Evolutionary conservation across 1,284 basidiomycete genomes (phyloP).

Genomic region (Cystobasidium sp.): DNA sequence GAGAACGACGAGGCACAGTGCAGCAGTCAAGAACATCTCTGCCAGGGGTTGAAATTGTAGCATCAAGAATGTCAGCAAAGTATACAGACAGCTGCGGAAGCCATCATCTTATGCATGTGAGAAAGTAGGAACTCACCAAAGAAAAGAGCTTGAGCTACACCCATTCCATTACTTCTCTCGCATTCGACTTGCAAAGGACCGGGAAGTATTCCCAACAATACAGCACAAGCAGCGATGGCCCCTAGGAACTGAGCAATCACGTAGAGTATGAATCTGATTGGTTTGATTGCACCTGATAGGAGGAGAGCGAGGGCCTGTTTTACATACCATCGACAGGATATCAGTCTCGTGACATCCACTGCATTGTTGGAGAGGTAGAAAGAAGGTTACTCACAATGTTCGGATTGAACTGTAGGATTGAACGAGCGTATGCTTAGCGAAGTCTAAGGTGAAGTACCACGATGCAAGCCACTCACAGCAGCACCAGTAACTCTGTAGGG

Average conservation of each 20-base stretch:
- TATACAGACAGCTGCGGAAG: too few species aligned
- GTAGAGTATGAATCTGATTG: constrained; percentile 68
- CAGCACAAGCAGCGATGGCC: constrained; percentile 62
- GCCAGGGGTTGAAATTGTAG: too few species aligned
- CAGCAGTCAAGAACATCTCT: constrained; percentile 71
- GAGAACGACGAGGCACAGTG: constrained; percentile 46
- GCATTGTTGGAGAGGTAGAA: not conserved
- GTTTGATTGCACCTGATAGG: constrained; percentile 66
- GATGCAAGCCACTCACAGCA: constrained; percentile 44
- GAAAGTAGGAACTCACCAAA: too few species aligned
- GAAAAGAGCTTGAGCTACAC: constrained; percentile 60
- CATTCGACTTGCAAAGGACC: constrained; percentile 65
- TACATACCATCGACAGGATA: not conserved
- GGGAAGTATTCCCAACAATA: constrained; percentile 67
- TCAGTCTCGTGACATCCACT: not conserved
- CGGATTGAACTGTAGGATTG: constrained; percentile 64
- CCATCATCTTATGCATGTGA: too few species aligned
- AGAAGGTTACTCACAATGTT: constrained; percentile 58
- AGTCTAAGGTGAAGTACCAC: too few species aligned
- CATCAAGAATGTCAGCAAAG: too few species aligned
- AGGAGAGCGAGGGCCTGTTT: constrained; percentile 64
- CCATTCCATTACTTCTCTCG: constrained; percentile 61
- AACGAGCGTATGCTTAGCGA: too few species aligned
- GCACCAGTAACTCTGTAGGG: constrained; percentile 50
- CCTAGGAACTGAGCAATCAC: constrained; percentile 61